Evolutionary conservation across 2,329 filamentous ascomycete genomes (phyloP).

Genomic region (Diaporthe citri): DNA sequence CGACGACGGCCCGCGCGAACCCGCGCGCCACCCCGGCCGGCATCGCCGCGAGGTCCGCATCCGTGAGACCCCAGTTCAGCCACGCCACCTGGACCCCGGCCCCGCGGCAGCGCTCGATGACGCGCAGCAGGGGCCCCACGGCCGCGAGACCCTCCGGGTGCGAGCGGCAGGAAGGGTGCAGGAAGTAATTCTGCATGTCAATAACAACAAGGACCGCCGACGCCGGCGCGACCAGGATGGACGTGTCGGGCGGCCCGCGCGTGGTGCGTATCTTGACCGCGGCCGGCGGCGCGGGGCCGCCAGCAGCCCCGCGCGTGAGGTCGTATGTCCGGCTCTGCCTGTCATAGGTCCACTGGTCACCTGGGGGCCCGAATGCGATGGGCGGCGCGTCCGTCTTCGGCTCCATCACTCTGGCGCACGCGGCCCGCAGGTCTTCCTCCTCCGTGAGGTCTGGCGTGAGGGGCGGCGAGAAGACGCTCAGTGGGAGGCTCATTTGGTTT

Average conservation of each 20-base stretch:
- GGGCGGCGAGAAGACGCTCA: conserved; percentile 12
- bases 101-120: conserved; percentile 60
- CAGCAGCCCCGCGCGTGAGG: conserved; percentile 43
- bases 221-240: conserved; percentile 54
- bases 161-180: conserved; percentile 56
- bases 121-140: conserved; percentile 53
- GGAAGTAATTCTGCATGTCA: conserved; percentile 67
- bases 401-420: conserved; percentile 13
- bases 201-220: conserved; percentile 63
- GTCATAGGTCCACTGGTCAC: conserved; percentile 50
- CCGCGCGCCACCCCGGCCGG: conserved; percentile 61
- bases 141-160: conserved; percentile 57
- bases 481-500: conserved; percentile 8
- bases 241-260: conserved; percentile 46
- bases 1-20: conserved; percentile 58
- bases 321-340: conserved; percentile 47
- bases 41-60: conserved; percentile 62
- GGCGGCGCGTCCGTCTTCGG: conserved; percentile 32
- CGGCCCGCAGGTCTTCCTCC: conserved; percentile 9
- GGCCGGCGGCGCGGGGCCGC: not conserved
- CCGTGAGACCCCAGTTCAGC: conserved; percentile 70
- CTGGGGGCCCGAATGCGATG: conserved; percentile 46
- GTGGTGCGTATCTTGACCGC: conserved; percentile 46
- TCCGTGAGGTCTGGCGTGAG: conserved; percentile 4
- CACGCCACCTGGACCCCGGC: conserved; percentile 65